Percentiles rank a stretch among this genome's conserved stretches.
phyloP scores from a whole-genome alignment of 176 grass and related monocot species.

The Aegilops speltoides region DNA sequence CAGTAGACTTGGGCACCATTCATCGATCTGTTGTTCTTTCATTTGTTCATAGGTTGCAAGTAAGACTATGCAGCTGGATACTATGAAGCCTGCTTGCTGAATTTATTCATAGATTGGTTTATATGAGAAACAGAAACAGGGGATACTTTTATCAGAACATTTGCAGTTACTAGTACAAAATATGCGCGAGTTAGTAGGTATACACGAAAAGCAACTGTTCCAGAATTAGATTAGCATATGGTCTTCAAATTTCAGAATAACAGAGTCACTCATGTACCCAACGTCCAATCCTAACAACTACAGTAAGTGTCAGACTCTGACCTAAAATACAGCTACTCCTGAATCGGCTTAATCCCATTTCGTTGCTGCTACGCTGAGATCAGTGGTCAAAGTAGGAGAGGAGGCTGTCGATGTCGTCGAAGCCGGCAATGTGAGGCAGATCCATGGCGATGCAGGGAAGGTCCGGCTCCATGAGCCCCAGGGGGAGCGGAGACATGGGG shows the following conservation, averaged over 20 bases:
- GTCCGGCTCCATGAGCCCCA: slow-evolving; percentile 21
- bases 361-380: not conserved
- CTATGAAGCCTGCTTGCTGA: not conserved
- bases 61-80: not conserved
- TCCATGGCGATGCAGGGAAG: slow-evolving; percentile 8
- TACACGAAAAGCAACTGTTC: too few relatives aligned
- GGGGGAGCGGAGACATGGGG: slow-evolving; percentile 23
- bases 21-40: not conserved
- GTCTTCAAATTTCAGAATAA: not conserved
- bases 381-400: slow-evolving; percentile 39
- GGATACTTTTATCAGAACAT: not conserved
- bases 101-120: not conserved
- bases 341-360: not conserved
- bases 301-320: not conserved
- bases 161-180: not conserved
- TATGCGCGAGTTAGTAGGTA: not conserved
- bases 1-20: not conserved
- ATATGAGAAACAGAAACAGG: not conserved
- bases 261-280: not conserved
- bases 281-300: not conserved
- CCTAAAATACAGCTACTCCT: not conserved
- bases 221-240: not conserved
- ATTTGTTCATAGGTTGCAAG: not conserved
- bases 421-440: not conserved
- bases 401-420: slow-evolving; percentile 31